Evolutionary conservation across 768 basidiomycete genomes (phyloP).

Genomic region (Lentinula guzmanii): DNA sequence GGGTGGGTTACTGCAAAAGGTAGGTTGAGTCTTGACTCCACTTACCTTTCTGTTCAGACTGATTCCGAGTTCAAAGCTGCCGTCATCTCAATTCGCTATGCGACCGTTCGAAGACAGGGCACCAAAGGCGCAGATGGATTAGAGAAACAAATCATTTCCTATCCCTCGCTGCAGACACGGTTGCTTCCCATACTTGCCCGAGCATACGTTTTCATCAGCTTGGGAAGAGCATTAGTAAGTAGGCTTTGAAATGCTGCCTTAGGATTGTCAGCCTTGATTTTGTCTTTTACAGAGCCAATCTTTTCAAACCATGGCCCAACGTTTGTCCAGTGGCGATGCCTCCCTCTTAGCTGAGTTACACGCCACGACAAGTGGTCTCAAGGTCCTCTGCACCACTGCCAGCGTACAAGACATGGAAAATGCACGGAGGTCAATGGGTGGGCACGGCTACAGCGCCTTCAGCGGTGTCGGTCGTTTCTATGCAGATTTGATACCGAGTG

Average conservation of each 20-base stretch:
- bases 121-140: constrained; percentile 40
- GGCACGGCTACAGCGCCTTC: constrained; percentile 70
- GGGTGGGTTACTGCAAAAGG: constrained; percentile 68
- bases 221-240: constrained; percentile 55
- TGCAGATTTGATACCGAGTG: constrained; percentile 58
- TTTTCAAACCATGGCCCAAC: constrained; percentile 43
- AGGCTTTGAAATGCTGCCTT: constrained; percentile 32
- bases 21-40: constrained; percentile 13
- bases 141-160: constrained; percentile 63
- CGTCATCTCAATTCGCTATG: constrained; percentile 65
- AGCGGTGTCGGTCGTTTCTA: constrained; percentile 62
- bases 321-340: constrained; percentile 50
- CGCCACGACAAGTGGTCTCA: constrained; percentile 63
- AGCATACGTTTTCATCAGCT: constrained; percentile 61
- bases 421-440: constrained; percentile 67
- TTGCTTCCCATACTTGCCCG: constrained; percentile 65
- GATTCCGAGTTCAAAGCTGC: constrained; percentile 28
- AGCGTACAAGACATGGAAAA: constrained; percentile 55
- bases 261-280: neutral
- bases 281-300: constrained; percentile 31
- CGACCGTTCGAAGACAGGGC: constrained; percentile 69
- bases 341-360: constrained; percentile 68
- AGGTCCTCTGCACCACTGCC: constrained; percentile 50
- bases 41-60: neutral
- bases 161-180: constrained; percentile 70